phyloP scores from a whole-genome alignment of 1,284 basidiomycete genomes.

The Lentinus polychrous region DNA sequence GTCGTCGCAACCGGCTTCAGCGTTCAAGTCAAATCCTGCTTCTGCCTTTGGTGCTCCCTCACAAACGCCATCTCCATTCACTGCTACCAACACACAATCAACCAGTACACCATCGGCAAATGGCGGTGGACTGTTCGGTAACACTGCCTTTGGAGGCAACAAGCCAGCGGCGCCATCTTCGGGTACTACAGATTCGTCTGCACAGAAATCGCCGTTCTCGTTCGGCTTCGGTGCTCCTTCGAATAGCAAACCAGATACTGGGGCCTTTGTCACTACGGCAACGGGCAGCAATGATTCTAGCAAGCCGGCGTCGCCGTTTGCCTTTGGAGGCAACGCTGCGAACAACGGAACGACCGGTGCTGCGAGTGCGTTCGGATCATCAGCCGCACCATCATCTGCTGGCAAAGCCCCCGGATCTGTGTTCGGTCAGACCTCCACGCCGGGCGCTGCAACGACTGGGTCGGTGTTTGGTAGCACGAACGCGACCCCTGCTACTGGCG shows the following conservation, averaged over 20 bases:
- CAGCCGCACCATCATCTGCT: neutral
- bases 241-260: neutral
- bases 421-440: neutral
- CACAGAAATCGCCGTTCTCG: neutral
- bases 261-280: neutral
- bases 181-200: neutral
- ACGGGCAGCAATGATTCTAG: conserved; percentile 1
- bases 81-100: too few relatives aligned
- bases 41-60: neutral
- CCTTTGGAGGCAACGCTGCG: conserved; percentile 7
- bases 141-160: neutral
- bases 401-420: neutral
- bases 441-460: conserved; percentile 13
- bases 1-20: neutral
- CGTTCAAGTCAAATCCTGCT: neutral
- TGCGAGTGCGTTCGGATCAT: neutral
- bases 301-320: neutral
- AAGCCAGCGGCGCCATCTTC: conserved; percentile 5
- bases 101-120: neutral
- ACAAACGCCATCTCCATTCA: neutral
- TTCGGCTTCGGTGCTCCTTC: neutral
- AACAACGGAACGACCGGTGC: conserved; percentile 7
- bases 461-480: conserved; percentile 4
- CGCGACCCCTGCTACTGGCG: neutral
- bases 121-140: neutral